Conservation (phyloP, 73 alveolate species). For the Paraurostyla sp. region DNA sequence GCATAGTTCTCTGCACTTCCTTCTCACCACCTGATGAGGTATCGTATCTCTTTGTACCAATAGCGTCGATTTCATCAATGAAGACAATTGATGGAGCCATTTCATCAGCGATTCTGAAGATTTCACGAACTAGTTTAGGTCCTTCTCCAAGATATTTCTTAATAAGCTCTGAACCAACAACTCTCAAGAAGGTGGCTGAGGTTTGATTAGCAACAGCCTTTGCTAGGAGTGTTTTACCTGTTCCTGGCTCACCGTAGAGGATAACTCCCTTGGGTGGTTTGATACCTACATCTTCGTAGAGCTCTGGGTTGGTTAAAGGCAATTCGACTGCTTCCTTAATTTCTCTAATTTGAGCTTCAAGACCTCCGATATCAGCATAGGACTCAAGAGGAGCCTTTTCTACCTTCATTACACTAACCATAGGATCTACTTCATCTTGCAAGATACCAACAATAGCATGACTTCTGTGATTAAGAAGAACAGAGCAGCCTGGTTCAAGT, state of each 20-base stretch:
- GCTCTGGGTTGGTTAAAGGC: constrained; percentile 99
- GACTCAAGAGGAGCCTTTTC: constrained; percentile 99
- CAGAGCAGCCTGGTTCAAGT: constrained; percentile 98
- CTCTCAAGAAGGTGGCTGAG: constrained; percentile 99
- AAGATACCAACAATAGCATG: constrained; percentile 98
- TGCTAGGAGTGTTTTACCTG: constrained; percentile 99
- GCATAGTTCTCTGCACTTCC: constrained; percentile 99
- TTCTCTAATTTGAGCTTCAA: constrained; percentile 95
- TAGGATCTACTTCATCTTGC: constrained; percentile 99
- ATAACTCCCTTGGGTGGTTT: constrained; percentile 99
- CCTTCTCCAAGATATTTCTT: constrained; percentile 99
- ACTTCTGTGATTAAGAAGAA: constrained; percentile 92
- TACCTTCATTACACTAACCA: constrained; percentile 99
- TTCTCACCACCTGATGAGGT: constrained; percentile 99
- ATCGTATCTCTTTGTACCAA: constrained; percentile 99
- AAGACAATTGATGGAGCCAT: constrained; percentile 99
- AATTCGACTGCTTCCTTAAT: constrained; percentile 95
- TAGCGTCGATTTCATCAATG: constrained; percentile 99
- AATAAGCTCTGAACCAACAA: constrained; percentile 98
- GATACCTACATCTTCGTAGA: constrained; percentile 99
- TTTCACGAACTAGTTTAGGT: constrained; percentile 96
- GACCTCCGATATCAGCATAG: constrained; percentile 99
- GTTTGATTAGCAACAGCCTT: constrained; percentile 99
- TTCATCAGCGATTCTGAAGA: constrained; percentile 98
- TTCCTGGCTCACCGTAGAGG: constrained; percentile 99